Evolutionary conservation across 305 asterid species (phyloP).

Genomic region (Euphrasia arctica): DNA sequence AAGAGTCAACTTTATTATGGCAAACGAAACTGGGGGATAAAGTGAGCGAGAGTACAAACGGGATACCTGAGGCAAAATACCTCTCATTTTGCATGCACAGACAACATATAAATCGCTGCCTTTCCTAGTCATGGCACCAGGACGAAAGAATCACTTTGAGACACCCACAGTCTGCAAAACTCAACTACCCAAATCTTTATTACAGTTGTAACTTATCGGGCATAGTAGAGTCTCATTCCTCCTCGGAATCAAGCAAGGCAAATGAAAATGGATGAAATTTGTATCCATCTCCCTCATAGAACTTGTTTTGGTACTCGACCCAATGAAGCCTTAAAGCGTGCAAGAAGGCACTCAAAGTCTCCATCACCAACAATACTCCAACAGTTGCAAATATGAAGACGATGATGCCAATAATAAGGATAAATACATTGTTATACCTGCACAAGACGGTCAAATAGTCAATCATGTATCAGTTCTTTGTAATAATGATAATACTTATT

Average conservation of each 20-base stretch:
- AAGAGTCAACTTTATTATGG: slow-evolving; percentile 45
- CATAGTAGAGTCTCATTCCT: slow-evolving; percentile 41
- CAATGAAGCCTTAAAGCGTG: slow-evolving; percentile 93
- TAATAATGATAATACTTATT: slow-evolving; percentile 6
- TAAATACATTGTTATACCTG: slow-evolving; percentile 73
- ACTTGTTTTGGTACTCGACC: slow-evolving; percentile 96
- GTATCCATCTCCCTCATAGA: slow-evolving; percentile 95
- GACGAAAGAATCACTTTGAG: slow-evolving; percentile 30
- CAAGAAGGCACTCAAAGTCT: slow-evolving; percentile 90
- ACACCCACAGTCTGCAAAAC: slow-evolving; percentile 20
- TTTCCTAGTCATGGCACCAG: slow-evolving; percentile 31
- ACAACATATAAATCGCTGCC: slow-evolving; percentile 26
- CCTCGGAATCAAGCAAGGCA: slow-evolving; percentile 47
- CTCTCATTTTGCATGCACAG: slow-evolving; percentile 16
- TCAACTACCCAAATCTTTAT: slow-evolving; percentile 15
- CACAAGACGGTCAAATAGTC: slow-evolving; percentile 15
- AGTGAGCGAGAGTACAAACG: slow-evolving; percentile 17
- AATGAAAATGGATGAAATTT: slow-evolving; percentile 74
- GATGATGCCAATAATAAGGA: slow-evolving; percentile 64
- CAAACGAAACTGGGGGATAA: slow-evolving; percentile 19
- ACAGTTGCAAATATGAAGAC: slow-evolving; percentile 76
- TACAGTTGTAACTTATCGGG: background rate
- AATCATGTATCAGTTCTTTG: slow-evolving; percentile 11
- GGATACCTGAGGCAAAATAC: slow-evolving; percentile 27
- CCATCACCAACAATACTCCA: slow-evolving; percentile 93